phyloP scores from a whole-genome alignment of 768 basidiomycete species.

The Hebeloma cylindrosporum region DNA sequence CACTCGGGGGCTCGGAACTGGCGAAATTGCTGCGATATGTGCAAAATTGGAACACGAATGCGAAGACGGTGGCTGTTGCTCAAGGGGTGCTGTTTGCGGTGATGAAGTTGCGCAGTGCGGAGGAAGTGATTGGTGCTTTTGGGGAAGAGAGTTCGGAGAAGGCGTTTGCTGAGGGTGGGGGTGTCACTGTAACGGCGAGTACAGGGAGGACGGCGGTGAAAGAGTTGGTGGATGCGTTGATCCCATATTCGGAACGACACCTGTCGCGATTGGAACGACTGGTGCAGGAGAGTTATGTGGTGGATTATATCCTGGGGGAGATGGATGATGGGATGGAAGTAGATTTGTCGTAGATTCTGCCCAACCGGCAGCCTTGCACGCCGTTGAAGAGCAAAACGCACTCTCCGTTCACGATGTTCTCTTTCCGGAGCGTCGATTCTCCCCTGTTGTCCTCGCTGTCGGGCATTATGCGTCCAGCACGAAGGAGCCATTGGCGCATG shows the following conservation, averaged over 20 bases:
- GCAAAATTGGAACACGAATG: constrained; percentile 93
- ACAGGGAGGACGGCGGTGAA: constrained; percentile 46
- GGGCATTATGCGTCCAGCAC: constrained; percentile 52
- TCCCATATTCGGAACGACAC: constrained; percentile 96
- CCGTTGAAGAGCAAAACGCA: constrained; percentile 72
- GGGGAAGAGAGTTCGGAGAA: constrained; percentile 37
- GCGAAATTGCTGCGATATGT: constrained; percentile 79
- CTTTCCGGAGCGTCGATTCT: constrained; percentile 40
- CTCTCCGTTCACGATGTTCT: constrained; percentile 52
- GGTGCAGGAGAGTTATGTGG: constrained; percentile 92
- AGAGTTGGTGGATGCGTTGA: constrained; percentile 80
- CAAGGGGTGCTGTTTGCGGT: constrained; percentile 83
- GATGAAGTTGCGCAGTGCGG: constrained; percentile 71
- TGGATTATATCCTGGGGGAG: constrained; percentile 86
- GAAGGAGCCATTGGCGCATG: constrained; percentile 66
- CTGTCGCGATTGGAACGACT: constrained; percentile 80
- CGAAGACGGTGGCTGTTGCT: constrained; percentile 82
- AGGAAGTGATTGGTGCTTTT: constrained; percentile 74
- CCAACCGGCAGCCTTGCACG: constrained; percentile 67
- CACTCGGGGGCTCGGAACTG: constrained; percentile 71
- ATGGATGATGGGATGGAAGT: constrained; percentile 88
- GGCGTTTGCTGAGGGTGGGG: constrained; percentile 26
- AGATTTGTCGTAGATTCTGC: constrained; percentile 43
- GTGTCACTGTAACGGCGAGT: constrained; percentile 8
- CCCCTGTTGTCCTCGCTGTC: too few species aligned